A percentile compares a stretch with the other conserved stretches of the same genome.
Conservation (phyloP, 805 yeast genomes). For the Allodekkera sacchari region DNA sequence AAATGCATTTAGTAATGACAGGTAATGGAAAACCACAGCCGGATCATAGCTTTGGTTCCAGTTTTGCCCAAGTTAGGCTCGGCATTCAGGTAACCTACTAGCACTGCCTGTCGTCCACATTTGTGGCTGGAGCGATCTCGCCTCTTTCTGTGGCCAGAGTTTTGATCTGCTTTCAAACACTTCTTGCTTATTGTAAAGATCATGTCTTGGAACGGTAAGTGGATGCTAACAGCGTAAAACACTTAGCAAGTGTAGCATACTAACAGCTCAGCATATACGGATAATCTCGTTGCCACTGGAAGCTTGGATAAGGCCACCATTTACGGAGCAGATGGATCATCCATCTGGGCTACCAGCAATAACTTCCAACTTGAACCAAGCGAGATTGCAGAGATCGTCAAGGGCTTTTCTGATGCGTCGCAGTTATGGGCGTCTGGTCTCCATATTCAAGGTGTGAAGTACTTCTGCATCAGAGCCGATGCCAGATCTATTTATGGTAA, state of each 20-base stretch:
- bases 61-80: too few species aligned
- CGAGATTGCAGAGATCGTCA: slow-evolving; percentile 68
- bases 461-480: slow-evolving; percentile 82
- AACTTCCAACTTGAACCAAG: slow-evolving; percentile 53
- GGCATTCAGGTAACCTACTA: too few species aligned
- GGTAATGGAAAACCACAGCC: too few species aligned
- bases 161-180: too few species aligned
- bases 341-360: slow-evolving; percentile 85
- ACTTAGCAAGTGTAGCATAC: too few species aligned
- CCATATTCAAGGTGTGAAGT: slow-evolving; percentile 77
- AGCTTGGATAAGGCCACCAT: slow-evolving; percentile 89
- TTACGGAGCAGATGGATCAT: slow-evolving; percentile 90
- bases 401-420: slow-evolving; percentile 74
- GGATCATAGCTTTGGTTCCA: too few species aligned
- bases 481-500: slow-evolving; percentile 92
- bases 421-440: slow-evolving; percentile 79
- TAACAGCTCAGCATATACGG: slow-evolving; percentile 73
- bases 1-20: too few species aligned
- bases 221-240: not conserved
- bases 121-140: too few species aligned
- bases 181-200: too few species aligned
- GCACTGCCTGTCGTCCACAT: too few species aligned
- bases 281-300: slow-evolving; percentile 79
- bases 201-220: slow-evolving; percentile 30
- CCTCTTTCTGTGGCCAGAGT: too few species aligned